Evolutionary conservation across 148 eudicot species (phyloP), one percentile per base, ranked within the genome.

Genomic region (Arctostaphylos glauca): DNA sequence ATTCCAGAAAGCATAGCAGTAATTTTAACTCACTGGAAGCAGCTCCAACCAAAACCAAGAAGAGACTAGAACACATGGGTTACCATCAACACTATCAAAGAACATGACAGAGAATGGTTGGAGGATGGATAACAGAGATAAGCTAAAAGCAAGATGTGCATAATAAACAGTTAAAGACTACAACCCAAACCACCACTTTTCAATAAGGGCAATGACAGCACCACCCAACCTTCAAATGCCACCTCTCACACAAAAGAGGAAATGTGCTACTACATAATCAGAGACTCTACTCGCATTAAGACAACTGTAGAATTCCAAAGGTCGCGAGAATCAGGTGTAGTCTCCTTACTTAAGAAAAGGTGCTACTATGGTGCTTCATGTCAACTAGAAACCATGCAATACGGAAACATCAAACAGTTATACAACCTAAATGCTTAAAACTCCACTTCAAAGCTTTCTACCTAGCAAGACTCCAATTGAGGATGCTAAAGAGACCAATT

Each of bases 221-320:
- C 50, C 64, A 71, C 54, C 67, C 52, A 71, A 43, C 43, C 66
- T 53, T 70, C 38, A 81, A 68, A 9, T 41, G 53, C 66, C 77
- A 53, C 52, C 43, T 53, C 76, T 70, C 52, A 71, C 62, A 68
- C 53, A 12, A 0, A 31, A 31, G 38, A 18, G 18, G 14, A 80
- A 67, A 13, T 68, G 15, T 16, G 56, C 74, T 46, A 50, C 18
- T 38, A 48, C 12, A 23, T 49, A 19, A 52, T 50, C 8, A 67
- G 60, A 52, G 56, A 54, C 38, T 53, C 58, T 48, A 6, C 16
- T 21, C 15, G 21, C 82, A 66, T 48, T 50, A 67, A 52, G 12
- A 25, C 14, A 68, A 7, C 25, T 50, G 9, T 62, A 10, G 23
- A 50, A 7, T 67, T 41, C 15, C 41, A 52, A 5, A 80, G 21